Evolutionary conservation across 768 basidiomycete genomes (phyloP).

Genomic region (Peribolospora kevripleyi): DNA sequence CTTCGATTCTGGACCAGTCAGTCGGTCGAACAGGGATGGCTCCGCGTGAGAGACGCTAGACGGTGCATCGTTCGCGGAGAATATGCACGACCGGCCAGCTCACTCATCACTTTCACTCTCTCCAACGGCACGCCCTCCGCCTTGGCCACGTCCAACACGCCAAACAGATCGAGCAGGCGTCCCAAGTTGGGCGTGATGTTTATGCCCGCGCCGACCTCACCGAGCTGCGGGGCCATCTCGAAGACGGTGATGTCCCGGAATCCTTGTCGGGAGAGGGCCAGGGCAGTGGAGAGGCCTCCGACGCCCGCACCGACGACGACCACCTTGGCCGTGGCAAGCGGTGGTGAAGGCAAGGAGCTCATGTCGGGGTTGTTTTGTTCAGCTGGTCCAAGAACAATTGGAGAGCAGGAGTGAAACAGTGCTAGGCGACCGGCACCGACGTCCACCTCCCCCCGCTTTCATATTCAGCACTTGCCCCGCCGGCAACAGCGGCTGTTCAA

Average conservation of each 20-base stretch:
- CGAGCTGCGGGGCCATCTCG: conserved; percentile 17
- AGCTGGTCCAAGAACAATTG: too few relatives aligned
- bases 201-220: conserved; percentile 22
- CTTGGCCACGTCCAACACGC: conserved; percentile 16
- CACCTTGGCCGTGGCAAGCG: too few relatives aligned
- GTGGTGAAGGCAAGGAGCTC: too few relatives aligned
- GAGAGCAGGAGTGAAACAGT: too few relatives aligned
- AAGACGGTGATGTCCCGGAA: conserved; percentile 19
- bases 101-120: conserved; percentile 16
- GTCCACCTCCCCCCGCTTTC: too few relatives aligned
- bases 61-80: neutral
- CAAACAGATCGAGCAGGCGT: conserved; percentile 17
- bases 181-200: conserved; percentile 22
- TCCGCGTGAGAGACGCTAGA: too few relatives aligned
- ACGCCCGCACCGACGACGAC: conserved; percentile 6
- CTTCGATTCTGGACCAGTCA: conserved; percentile 8
- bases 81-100: neutral
- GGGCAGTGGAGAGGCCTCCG: conserved; percentile 18
- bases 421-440: too few relatives aligned
- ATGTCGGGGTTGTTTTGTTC: too few relatives aligned
- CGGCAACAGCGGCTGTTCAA: too few relatives aligned
- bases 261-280: conserved; percentile 17
- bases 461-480: too few relatives aligned
- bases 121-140: conserved; percentile 17
- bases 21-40: too few relatives aligned